Percentiles rank a stretch among this genome's conserved stretches.
Conservation (phyloP, 257 asterid genomes). For the Ajuga chamaepitys region DNA sequence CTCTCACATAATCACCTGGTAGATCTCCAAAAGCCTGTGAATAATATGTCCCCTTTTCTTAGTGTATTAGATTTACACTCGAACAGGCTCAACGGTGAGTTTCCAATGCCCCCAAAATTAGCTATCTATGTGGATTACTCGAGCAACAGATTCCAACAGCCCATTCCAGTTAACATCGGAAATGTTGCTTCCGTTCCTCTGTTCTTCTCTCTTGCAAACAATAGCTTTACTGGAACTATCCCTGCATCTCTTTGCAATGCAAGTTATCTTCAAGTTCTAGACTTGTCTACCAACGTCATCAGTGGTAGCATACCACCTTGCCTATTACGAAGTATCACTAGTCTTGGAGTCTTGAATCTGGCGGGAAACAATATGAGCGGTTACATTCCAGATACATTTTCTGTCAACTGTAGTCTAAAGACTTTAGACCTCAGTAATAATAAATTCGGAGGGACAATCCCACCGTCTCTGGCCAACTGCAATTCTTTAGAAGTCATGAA, state of each 20-base stretch:
- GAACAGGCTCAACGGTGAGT: conserved; percentile 27
- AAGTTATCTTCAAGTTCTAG: conserved; percentile 34
- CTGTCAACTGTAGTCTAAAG: conserved; percentile 19
- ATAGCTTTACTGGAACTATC: conserved; percentile 23
- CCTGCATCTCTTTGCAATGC: conserved; percentile 36
- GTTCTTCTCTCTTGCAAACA: conserved; percentile 38
- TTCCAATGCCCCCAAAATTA: conserved; percentile 25
- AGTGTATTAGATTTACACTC: conserved; percentile 25
- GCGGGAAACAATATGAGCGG: conserved; percentile 28
- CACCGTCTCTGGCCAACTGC: conserved; percentile 35
- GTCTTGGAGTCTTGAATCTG: conserved; percentile 31
- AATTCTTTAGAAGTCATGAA: conserved; percentile 25
- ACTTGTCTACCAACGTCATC: conserved; percentile 29
- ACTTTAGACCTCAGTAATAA: conserved; percentile 40
- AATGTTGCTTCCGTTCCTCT: not conserved
- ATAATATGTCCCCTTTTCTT: not conserved
- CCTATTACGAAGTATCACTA: not conserved
- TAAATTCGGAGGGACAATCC: conserved; percentile 31
- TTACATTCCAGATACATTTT: conserved; percentile 21
- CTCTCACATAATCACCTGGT: conserved; percentile 35
- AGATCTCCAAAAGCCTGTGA: conserved; percentile 29
- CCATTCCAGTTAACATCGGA: conserved; percentile 25
- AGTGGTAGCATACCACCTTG: conserved; percentile 41
- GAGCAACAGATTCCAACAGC: conserved; percentile 18
- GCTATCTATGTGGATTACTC: conserved; percentile 41